Evolutionary conservation across 2,329 filamentous ascomycete species (phyloP), one percentile per base, ranked within the genome.

Genomic region (Ophiosphaerella korrae): DNA sequence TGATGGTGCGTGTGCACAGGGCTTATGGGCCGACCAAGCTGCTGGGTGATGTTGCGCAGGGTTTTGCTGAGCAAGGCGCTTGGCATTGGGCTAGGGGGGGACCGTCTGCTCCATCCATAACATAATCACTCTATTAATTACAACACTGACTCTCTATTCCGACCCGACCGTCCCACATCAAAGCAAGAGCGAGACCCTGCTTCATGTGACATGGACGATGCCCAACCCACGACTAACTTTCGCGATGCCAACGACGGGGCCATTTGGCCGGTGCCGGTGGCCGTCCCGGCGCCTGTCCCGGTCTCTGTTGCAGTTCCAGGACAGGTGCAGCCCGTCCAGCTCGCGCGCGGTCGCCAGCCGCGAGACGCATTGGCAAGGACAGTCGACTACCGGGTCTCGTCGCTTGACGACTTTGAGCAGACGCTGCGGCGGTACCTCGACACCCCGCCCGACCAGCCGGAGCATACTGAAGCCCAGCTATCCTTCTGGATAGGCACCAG

Each of bases 391-490:
- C 51, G 47, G 18, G 70, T 72, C 43, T 53, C 64, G 46, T 66
- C 66, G 7, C 60, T 74, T 42, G 68, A 68, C 13, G 70, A 72
- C 24, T 72, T 75, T 56, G 70, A 75, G 58, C 50, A 64, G 34
- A 62, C 66, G n/a, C 54, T 75, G 52, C 66, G 64, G 50, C 61
- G 66, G 11, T 74, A 74, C 50, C 64, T 75, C 16, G 48, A 55
- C 35, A 58, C 60, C 46, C 70, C 70, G 41, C 64, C 64, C 31
- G 67, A 71, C 7, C 44, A 68, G 39, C 71, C 72, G 24, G 72
- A 74, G 48, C 72, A 74, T 55, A 70, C 70, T 42, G 68, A 73
- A 41, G 72, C 70, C 48, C 71, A 74, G 57, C 56, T 75, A 16
- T 68, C 64, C 48, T 71, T 75, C 47, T 74, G 71, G 70, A 69